Conservation (phyloP, 108 stramenopile genomes). For the Nitzschia sp. region DNA sequence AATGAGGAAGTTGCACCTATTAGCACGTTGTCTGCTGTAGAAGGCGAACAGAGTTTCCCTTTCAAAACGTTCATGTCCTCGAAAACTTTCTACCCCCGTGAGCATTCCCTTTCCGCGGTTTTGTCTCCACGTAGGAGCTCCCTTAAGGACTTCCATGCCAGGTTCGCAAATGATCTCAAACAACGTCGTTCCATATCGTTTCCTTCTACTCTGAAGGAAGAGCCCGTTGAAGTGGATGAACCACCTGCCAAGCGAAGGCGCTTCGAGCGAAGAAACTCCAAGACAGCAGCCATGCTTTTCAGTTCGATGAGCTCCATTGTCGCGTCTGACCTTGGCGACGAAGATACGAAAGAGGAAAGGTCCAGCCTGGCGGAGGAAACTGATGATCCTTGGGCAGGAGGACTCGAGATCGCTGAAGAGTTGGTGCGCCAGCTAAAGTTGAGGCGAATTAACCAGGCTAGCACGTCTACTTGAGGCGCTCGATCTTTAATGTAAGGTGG, state of each 20-base stretch:
- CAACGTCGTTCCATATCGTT: neutral
- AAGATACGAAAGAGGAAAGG: neutral
- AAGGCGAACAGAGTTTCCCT: no score
- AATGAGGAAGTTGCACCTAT: no score
- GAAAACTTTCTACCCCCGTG: neutral
- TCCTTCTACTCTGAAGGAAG: neutral
- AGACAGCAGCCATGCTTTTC: conserved; percentile 43
- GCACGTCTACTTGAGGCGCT: neutral
- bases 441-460: neutral
- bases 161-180: neutral
- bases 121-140: neutral
- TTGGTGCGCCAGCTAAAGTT: conserved; percentile 31
- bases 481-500: no score
- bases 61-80: neutral
- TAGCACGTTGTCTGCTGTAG: no score
- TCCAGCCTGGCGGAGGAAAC: neutral
- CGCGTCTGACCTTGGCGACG: conserved; percentile 1
- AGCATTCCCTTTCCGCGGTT: neutral
- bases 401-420: conserved; percentile 41
- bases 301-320: conserved; percentile 16
- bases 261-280: conserved; percentile 44
- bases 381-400: conserved; percentile 32
- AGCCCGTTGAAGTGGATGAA: neutral
- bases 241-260: conserved; percentile 34
- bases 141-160: neutral